Evolutionary conservation across 129 eudicot genomes (phyloP), one percentile per base, ranked within the genome.

Genomic region (Helichrysum umbraculigerum): DNA sequence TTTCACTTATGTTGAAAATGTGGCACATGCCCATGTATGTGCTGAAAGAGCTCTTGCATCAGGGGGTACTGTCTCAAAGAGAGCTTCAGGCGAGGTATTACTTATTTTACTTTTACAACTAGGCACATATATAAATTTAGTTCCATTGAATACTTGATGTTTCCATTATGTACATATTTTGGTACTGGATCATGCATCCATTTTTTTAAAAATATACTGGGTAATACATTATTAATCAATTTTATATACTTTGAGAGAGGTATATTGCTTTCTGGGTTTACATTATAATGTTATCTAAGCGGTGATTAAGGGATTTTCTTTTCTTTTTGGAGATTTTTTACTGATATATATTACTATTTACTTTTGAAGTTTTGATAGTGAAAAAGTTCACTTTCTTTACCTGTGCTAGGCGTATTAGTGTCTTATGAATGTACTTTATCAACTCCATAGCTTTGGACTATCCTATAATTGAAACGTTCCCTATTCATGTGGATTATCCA

Each of bases 11-110:
- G 98, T 93, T 64, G 98, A 91, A 84, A 93, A 93, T 83, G 98
- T 91, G 81, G 98, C 97, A 73, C 98, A 94, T 88, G 98, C 97
- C 50, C 98, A 94, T 54, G 85, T 94, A 73, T 94, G 98, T 83
- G 98, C 98, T 54, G 97, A 94, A 82, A 89, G 98, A 88, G 98
- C 98, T 65, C 76, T 94, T 33, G 97, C 97, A 58, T 94, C 98
- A 68, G 86, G 81, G 20, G 96, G 86, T 50, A 47, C 79, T 33
- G 96, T 89, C 81, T 88, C 97, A 44, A 88, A 87, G 68, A 88
- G 87, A 85, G 96, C 98, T 78, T 77, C 97, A 71, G 98, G 98
- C 44, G 82, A 94, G 96, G 98, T 93, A 83, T 6, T 50, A 5
- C 8, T 73, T 81, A 8, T 50, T 78, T 50, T 60, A 2, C 39